These are phyloP conservation scores for Peronospora farinosa DNA, from an alignment of 352 stramenopile genomes.

Conservation along the genomic window DNA sequence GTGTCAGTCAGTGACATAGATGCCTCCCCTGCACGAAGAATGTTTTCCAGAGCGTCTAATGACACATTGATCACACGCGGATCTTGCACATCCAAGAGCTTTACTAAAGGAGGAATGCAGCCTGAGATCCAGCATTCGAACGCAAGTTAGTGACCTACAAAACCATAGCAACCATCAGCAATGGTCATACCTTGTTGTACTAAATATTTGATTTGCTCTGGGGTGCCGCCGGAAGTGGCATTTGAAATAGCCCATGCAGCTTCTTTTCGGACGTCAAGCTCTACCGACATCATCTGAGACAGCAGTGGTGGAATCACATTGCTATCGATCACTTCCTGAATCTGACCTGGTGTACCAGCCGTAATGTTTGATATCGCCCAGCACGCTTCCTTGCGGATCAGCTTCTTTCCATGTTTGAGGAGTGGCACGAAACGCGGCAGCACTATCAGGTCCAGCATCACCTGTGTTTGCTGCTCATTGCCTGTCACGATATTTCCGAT, in stretches of 20 bases:
- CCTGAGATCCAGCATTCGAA: constrained; percentile 28
- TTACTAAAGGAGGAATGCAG: constrained; percentile 95
- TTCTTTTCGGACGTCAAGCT: constrained; percentile 84
- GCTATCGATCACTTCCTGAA: constrained; percentile 72
- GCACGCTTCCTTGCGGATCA: constrained; percentile 79
- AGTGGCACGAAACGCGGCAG: constrained; percentile 50
- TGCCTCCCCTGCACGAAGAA: constrained; percentile 80
- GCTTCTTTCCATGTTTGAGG: constrained; percentile 73
- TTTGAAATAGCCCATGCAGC: constrained; percentile 83
- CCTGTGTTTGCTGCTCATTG: constrained; percentile 80
- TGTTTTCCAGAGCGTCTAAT: constrained; percentile 96
- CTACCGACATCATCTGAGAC: constrained; percentile 45
- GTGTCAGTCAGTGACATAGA: constrained; percentile 66
- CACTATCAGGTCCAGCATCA: constrained; percentile 51
- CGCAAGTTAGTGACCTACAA: neutral
- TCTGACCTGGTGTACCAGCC: constrained; percentile 58
- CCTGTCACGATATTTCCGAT: constrained; percentile 98
- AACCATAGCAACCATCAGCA: neutral
- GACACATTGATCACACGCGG: constrained; percentile 95
- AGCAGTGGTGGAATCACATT: constrained; percentile 71
- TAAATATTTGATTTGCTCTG: constrained; percentile 95
- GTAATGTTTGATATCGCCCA: constrained; percentile 84
- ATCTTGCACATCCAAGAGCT: constrained; percentile 90
- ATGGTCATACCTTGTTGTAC: constrained; percentile 84
- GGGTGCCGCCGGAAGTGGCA: constrained; percentile 64